These are phyloP conservation scores for Balansia obtecta DNA, from an alignment of 2,329 filamentous ascomycete species.

Conservation along the genomic window DNA sequence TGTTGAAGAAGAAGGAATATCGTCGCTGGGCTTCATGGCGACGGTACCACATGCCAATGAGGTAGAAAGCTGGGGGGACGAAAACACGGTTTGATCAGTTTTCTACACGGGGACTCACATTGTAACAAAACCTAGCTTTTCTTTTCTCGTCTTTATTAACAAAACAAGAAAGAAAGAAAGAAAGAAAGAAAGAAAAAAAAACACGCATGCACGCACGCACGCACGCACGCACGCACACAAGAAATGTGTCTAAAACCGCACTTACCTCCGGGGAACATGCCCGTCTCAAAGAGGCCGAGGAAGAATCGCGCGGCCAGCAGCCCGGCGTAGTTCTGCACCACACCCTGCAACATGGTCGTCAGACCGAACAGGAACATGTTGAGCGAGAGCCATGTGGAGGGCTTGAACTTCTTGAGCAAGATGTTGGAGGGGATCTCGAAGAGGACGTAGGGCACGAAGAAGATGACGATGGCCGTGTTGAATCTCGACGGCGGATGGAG, in stretches of 20 bases:
- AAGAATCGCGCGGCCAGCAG: conserved; percentile 76
- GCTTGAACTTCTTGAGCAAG: conserved; percentile 49
- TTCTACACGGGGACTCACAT: too few species aligned
- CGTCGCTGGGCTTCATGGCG: conserved; percentile 80
- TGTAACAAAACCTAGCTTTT: too few species aligned
- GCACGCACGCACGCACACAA: too few species aligned
- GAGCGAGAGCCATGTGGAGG: conserved; percentile 58
- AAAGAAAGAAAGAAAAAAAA: too few species aligned
- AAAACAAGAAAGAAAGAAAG: too few species aligned
- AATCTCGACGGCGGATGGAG: conserved; percentile 39
- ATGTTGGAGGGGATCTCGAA: conserved; percentile 59
- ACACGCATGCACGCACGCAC: too few species aligned
- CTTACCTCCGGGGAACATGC: conserved; percentile 51
- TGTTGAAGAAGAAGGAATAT: conserved; percentile 88
- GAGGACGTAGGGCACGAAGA: conserved; percentile 68
- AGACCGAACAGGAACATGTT: conserved; percentile 83
- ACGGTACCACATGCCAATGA: conserved; percentile 84
- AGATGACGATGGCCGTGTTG: conserved; percentile 67
- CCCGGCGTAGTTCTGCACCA: conserved; percentile 66
- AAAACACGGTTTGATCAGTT: neutral
- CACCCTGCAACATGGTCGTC: conserved; percentile 60
- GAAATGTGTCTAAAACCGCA: too few species aligned
- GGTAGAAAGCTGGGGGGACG: conserved; percentile 37
- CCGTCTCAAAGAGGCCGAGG: conserved; percentile 63
- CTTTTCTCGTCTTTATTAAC: too few species aligned